Evolutionary conservation across 2,329 filamentous ascomycete genomes (phyloP).

Genomic region (Herpotrichia juniperi): DNA sequence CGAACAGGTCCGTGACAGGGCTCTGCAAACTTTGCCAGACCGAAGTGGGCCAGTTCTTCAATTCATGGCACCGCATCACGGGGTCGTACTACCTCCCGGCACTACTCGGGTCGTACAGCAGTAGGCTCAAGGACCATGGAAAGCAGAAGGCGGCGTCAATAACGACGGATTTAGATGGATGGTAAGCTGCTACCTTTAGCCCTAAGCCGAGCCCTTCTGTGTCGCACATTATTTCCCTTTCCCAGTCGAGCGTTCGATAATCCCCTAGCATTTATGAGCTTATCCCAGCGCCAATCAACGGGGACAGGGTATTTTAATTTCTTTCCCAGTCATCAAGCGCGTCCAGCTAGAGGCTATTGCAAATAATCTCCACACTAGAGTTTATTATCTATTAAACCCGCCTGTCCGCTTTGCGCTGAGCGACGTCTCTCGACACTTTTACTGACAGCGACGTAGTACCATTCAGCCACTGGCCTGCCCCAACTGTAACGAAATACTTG

Average conservation of each 20-base stretch:
- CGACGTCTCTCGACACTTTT: slow-evolving; percentile 3
- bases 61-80: slow-evolving; percentile 44
- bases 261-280: slow-evolving; percentile 36
- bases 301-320: slow-evolving; percentile 41
- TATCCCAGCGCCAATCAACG: slow-evolving; percentile 41
- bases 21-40: slow-evolving; percentile 36
- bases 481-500: slow-evolving; percentile 36
- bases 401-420: slow-evolving; percentile 25
- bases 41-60: slow-evolving; percentile 44
- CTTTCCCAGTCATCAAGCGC: slow-evolving; percentile 41
- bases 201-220: slow-evolving; percentile 15
- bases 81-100: slow-evolving; percentile 43
- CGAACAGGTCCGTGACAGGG: slow-evolving; percentile 31
- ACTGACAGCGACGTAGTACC: slow-evolving; percentile 33
- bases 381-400: slow-evolving; percentile 47
- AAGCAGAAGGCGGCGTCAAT: slow-evolving; percentile 34
- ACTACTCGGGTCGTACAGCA: slow-evolving; percentile 40
- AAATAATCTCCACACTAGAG: slow-evolving; percentile 45
- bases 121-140: slow-evolving; percentile 28
- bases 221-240: slow-evolving; percentile 32
- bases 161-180: slow-evolving; percentile 42
- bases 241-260: slow-evolving; percentile 33
- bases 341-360: slow-evolving; percentile 36
- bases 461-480: slow-evolving; percentile 43
- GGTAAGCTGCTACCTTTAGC: slow-evolving; percentile 39